These are phyloP conservation scores for Candida fluviatilis DNA, from an alignment of 805 yeast species.

Conservation along the genomic window DNA sequence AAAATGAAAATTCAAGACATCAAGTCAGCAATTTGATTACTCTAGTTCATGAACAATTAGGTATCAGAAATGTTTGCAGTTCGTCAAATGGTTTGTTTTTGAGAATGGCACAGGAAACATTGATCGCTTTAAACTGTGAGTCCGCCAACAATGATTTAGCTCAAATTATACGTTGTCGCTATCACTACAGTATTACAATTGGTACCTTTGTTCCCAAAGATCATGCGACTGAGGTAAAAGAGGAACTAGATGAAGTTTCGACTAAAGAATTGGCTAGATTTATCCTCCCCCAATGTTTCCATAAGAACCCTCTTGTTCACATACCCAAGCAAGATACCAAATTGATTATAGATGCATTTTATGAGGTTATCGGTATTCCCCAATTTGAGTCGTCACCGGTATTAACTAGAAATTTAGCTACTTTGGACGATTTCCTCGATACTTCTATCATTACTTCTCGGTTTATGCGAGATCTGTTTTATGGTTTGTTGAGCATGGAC, in stretches of 20 bases:
- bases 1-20: neutral
- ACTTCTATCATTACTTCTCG: slow-evolving; percentile 39
- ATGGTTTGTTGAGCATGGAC: slow-evolving; percentile 40
- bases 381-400: slow-evolving; percentile 37
- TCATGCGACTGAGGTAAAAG: slow-evolving; percentile 45
- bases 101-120: slow-evolving; percentile 50
- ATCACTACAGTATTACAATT: slow-evolving; percentile 58
- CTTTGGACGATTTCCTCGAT: slow-evolving; percentile 46
- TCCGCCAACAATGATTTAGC: slow-evolving; percentile 59
- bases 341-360: slow-evolving; percentile 62
- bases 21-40: slow-evolving; percentile 41
- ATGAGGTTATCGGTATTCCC: slow-evolving; percentile 70
- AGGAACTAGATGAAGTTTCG: slow-evolving; percentile 22
- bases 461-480: slow-evolving; percentile 45
- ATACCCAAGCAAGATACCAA: slow-evolving; percentile 70
- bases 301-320: slow-evolving; percentile 54
- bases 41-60: slow-evolving; percentile 69
- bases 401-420: slow-evolving; percentile 43
- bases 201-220: slow-evolving; percentile 62
- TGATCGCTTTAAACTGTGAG: slow-evolving; percentile 36
- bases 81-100: slow-evolving; percentile 59
- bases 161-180: slow-evolving; percentile 76
- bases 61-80: slow-evolving; percentile 66
- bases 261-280: slow-evolving; percentile 41
- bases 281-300: slow-evolving; percentile 52